Evolutionary conservation across 371 early-diverging fungal species (phyloP).

Genomic region (Vairimorpha apis): DNA sequence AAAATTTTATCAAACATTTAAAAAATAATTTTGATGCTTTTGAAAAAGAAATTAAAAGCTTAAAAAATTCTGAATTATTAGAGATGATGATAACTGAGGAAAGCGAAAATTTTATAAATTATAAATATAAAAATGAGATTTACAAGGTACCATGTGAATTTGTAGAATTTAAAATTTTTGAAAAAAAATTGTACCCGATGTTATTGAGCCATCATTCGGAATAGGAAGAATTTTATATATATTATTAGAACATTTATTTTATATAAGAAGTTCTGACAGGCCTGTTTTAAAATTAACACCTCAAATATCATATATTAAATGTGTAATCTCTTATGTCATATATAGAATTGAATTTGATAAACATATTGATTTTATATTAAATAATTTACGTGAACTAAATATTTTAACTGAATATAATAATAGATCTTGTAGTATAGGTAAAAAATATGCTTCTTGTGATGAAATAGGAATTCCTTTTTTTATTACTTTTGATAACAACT

Average conservation of each 20-base stretch:
- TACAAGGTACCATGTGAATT: conserved; percentile 22
- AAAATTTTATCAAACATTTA: conserved; percentile 67
- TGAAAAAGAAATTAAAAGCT: conserved; percentile 26
- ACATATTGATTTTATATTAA: conserved; percentile 66
- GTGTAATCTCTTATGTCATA: conserved; percentile 78
- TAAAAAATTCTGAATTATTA: conserved; percentile 44
- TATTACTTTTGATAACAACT: conserved; percentile 92
- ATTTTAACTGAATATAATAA: conserved; percentile 51
- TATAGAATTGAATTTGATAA: conserved; percentile 71
- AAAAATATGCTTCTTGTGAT: conserved; percentile 92
- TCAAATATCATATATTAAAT: conserved; percentile 82
- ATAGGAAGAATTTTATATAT: conserved; percentile 95
- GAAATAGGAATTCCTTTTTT: conserved; percentile 96
- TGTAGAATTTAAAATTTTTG: conserved; percentile 50
- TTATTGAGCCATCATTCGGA: conserved; percentile 99
- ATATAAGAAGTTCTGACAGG: conserved; percentile 75
- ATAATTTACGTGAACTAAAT: conserved; percentile 28
- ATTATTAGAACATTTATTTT: conserved; percentile 88
- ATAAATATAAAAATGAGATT: conserved; percentile 35
- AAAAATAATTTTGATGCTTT: conserved; percentile 44
- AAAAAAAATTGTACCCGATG: conserved; percentile 92
- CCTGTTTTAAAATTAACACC: conserved; percentile 65
- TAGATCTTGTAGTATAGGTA: conserved; percentile 74
- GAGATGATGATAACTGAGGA: conserved; percentile 12
- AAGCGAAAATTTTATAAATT: conserved; percentile 25